phyloP scores from a whole-genome alignment of 2,329 filamentous ascomycete species.

The Colletotrichum sidae region DNA sequence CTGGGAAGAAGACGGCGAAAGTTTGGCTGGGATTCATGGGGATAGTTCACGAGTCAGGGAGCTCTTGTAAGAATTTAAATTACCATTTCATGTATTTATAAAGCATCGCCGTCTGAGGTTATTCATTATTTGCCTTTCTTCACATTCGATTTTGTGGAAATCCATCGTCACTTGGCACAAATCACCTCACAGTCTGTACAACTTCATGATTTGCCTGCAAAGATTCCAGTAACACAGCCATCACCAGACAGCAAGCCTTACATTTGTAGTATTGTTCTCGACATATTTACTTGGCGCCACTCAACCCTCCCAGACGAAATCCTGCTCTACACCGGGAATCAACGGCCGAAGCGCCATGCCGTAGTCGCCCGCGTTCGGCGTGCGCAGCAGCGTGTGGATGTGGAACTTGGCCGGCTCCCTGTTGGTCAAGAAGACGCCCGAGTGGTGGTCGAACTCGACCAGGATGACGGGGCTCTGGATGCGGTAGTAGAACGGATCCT shows the following conservation, averaged over 20 bases:
- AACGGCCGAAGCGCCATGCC: slow-evolving; percentile 64
- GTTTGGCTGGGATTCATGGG: too few species aligned
- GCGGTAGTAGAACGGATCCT: slow-evolving; percentile 81
- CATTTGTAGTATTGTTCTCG: background rate
- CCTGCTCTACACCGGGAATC: slow-evolving; percentile 52
- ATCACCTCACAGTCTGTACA: too few species aligned
- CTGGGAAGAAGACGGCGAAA: too few species aligned
- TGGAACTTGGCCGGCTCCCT: slow-evolving; percentile 81
- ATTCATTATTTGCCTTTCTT: too few species aligned
- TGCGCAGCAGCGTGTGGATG: slow-evolving; percentile 79
- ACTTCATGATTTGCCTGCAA: too few species aligned
- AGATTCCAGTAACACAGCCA: background rate
- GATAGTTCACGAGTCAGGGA: too few species aligned
- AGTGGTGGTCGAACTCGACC: slow-evolving; percentile 84
- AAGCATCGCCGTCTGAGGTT: too few species aligned
- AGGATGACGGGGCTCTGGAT: slow-evolving; percentile 81
- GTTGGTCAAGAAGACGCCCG: slow-evolving; percentile 81
- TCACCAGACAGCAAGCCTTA: background rate
- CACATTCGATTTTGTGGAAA: too few species aligned
- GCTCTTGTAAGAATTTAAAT: too few species aligned
- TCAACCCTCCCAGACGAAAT: slow-evolving; percentile 55
- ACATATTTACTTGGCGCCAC: background rate
- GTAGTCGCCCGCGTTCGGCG: slow-evolving; percentile 82
- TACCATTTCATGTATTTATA: too few species aligned
- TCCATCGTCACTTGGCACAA: too few species aligned